Evolutionary conservation across 768 basidiomycete species (phyloP).

Genomic region (Tricholoma furcatifolium): DNA sequence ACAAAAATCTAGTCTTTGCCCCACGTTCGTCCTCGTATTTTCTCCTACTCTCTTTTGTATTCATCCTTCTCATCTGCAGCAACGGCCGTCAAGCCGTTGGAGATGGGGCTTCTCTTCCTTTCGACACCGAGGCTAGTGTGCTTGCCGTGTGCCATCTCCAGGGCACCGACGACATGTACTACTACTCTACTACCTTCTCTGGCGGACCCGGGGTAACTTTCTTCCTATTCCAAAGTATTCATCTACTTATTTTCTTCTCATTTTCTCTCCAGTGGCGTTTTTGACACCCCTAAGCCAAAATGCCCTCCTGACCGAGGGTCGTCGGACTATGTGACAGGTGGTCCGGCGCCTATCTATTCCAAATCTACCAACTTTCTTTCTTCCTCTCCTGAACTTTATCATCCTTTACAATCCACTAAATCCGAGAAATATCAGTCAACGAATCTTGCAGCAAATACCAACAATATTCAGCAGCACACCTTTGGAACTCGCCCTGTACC

Average conservation of each 20-base stretch:
- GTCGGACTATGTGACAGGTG: constrained; percentile 94
- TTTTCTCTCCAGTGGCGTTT: constrained; percentile 76
- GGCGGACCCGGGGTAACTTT: constrained; percentile 81
- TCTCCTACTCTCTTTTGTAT: background rate
- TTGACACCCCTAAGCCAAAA: constrained; percentile 89
- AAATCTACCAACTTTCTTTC: constrained; percentile 42
- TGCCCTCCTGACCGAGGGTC: constrained; percentile 97
- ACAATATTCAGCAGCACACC: constrained; percentile 17
- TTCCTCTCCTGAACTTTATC: constrained; percentile 29
- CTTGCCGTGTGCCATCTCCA: constrained; percentile 85
- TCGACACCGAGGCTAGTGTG: constrained; percentile 76
- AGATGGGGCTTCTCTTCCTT: constrained; percentile 86
- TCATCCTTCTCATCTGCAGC: constrained; percentile 43
- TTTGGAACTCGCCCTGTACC: constrained; percentile 26
- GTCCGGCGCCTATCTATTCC: constrained; percentile 66
- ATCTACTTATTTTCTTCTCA: background rate
- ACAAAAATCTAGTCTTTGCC: constrained; percentile 90
- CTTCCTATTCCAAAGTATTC: background rate
- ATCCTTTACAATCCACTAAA: constrained; percentile 9
- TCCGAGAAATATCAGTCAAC: constrained; percentile 20
- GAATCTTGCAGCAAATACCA: constrained; percentile 17
- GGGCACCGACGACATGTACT: constrained; percentile 81
- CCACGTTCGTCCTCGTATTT: constrained; percentile 60
- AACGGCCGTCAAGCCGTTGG: constrained; percentile 97
- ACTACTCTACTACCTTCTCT: constrained; percentile 92